These are phyloP conservation scores for Sideroxylon spinosum DNA, from an alignment of 179 eudicot genomes.

Conservation along the genomic window DNA sequence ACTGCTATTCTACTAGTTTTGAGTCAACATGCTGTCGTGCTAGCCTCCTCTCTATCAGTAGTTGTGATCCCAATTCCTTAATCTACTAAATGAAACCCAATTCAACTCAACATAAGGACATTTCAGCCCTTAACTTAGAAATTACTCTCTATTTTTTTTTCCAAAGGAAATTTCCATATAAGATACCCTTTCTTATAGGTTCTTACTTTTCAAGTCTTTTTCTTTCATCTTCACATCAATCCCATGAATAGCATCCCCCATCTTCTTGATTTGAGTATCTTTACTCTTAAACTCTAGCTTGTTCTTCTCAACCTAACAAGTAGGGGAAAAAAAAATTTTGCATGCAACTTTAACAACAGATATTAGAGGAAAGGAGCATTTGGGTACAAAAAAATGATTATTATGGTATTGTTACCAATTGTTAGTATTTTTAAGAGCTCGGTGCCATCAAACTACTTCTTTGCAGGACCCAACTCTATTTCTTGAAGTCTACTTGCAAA, in stretches of 20 bases:
- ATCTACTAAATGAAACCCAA: conserved; percentile 42
- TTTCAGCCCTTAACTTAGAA: background rate
- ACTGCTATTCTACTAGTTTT: conserved; percentile 64
- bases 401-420: conserved; percentile 44
- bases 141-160: background rate
- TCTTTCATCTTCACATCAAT: conserved; percentile 80
- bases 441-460: conserved; percentile 72
- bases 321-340: background rate
- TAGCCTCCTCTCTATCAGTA: conserved; percentile 77
- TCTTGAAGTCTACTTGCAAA: conserved; percentile 94
- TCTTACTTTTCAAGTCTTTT: conserved; percentile 70
- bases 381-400: background rate
- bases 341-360: background rate
- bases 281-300: conserved; percentile 72
- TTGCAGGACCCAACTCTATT: conserved; percentile 95
- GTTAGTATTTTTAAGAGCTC: conserved; percentile 77
- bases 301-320: conserved; percentile 62
- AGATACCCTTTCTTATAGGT: conserved; percentile 78
- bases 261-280: conserved; percentile 71
- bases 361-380: background rate
- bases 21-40: conserved; percentile 93
- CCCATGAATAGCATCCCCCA: conserved; percentile 70
- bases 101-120: background rate
- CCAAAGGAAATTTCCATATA: background rate
- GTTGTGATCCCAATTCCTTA: conserved; percentile 86